Conservation (phyloP, 2,329 filamentous ascomycete genomes). For the Samsoniella hepiali region DNA sequence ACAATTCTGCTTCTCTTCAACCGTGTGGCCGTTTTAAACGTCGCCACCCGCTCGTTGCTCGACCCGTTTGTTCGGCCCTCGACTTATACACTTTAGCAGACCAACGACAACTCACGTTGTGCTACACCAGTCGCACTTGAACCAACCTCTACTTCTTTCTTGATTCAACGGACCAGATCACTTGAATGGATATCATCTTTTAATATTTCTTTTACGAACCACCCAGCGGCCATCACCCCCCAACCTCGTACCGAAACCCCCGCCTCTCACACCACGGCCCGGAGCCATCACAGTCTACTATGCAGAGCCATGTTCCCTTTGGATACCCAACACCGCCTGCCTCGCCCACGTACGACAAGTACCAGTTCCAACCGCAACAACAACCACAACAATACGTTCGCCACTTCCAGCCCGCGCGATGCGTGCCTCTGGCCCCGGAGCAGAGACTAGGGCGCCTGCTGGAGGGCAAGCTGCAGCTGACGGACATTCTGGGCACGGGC, state of each 20-base stretch:
- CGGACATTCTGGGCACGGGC: conserved; percentile 82
- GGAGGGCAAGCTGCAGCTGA: conserved; percentile 78
- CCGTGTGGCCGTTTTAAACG: conserved; percentile 8
- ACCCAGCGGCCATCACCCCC: not conserved
- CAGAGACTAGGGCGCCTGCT: conserved; percentile 82
- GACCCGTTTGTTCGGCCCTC: conserved; percentile 19
- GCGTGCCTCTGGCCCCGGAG: conserved; percentile 66
- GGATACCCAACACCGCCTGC: conserved; percentile 58
- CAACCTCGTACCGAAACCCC: not conserved
- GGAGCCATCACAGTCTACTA: conserved; percentile 41
- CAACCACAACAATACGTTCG: conserved; percentile 34
- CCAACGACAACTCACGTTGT: not conserved
- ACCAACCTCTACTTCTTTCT: not conserved
- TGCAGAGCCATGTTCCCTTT: conserved; percentile 57
- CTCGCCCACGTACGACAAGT: conserved; percentile 54
- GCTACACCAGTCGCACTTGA: not conserved
- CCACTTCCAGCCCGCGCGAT: conserved; percentile 42
- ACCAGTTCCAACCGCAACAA: conserved; percentile 39
- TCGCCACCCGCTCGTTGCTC: not conserved
- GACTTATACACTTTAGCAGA: conserved; percentile 4
- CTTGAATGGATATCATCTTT: conserved; percentile 15
- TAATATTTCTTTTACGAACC: conserved; percentile 10
- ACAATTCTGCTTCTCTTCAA: conserved; percentile 5
- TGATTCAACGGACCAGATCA: not conserved
- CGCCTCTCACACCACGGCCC: conserved; percentile 17